Percentiles rank a stretch among this genome's conserved stretches.
phyloP scores from a whole-genome alignment of 257 asterid species.

The Paraleonurus japonicus region DNA sequence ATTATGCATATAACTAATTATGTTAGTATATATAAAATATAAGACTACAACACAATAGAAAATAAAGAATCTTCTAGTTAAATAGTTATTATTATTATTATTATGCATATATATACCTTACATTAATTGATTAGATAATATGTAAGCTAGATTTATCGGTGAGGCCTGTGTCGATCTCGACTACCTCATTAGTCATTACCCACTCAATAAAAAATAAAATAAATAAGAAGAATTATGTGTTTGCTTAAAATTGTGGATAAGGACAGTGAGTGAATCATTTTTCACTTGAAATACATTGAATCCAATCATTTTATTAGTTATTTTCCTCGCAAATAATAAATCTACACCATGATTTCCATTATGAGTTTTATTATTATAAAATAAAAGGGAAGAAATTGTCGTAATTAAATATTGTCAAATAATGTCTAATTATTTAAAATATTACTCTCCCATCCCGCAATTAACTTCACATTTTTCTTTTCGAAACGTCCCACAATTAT shows the following conservation, averaged over 20 bases:
- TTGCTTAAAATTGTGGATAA: constrained; percentile 3
- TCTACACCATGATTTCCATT: constrained; percentile 23
- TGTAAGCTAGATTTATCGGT: not conserved
- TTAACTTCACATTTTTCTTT: too few species aligned
- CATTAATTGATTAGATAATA: too few species aligned
- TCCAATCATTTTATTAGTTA: not conserved
- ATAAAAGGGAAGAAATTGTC: not conserved
- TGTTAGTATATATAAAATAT: not conserved
- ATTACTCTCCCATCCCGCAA: too few species aligned
- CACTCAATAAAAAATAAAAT: not conserved
- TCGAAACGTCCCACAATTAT: too few species aligned
- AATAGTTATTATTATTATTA: too few species aligned
- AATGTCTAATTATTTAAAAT: not conserved
- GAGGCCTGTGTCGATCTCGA: not conserved
- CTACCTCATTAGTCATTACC: not conserved
- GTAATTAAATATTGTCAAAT: not conserved
- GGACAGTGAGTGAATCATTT: constrained; percentile 12
- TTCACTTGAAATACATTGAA: constrained; percentile 8
- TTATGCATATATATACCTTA: too few species aligned
- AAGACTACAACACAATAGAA: not conserved
- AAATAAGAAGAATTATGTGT: not conserved
- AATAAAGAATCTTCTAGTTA: not conserved
- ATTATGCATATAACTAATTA: too few species aligned
- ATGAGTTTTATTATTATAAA: not conserved
- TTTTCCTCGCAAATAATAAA: not conserved